These are phyloP conservation scores for Rhodamnia argentea DNA, from an alignment of 345 rosid species.

Conservation along the genomic window DNA sequence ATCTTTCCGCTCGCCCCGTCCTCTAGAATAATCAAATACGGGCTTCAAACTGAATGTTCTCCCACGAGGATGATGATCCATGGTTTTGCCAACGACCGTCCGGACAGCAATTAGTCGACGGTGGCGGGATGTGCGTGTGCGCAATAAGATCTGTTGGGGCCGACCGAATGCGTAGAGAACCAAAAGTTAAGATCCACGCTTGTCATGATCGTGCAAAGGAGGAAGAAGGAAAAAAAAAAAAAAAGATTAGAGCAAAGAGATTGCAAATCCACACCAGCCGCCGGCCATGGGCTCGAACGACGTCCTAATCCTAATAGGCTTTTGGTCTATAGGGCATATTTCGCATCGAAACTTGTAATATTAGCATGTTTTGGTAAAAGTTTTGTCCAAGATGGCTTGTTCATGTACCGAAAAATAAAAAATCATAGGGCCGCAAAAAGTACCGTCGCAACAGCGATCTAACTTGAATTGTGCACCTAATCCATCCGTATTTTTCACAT, in stretches of 20 bases:
- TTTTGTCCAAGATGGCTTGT: neutral
- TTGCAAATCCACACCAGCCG: neutral
- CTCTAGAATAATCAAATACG: too few relatives aligned
- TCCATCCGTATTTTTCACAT: neutral
- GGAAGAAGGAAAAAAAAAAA: neutral
- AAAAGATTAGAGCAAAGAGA: neutral
- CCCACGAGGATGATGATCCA: too few relatives aligned
- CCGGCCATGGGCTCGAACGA: too few relatives aligned
- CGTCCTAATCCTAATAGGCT: too few relatives aligned
- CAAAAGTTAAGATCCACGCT: neutral
- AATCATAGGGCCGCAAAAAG: rapidly evolving
- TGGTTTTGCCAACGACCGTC: too few relatives aligned
- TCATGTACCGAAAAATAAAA: neutral
- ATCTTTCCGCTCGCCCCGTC: too few relatives aligned
- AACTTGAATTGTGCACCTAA: neutral
- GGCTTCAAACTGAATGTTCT: too few relatives aligned
- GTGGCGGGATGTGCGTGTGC: too few relatives aligned
- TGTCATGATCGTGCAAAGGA: neutral
- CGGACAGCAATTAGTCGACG: too few relatives aligned
- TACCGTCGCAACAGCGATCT: rapidly evolving
- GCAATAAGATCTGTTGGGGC: neutral
- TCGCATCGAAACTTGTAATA: too few relatives aligned
- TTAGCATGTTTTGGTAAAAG: rapidly evolving
- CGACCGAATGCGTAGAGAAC: neutral
- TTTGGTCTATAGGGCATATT: too few relatives aligned